Conservation (phyloP, 164 flowering plant species). For the Vitis riparia region DNA sequence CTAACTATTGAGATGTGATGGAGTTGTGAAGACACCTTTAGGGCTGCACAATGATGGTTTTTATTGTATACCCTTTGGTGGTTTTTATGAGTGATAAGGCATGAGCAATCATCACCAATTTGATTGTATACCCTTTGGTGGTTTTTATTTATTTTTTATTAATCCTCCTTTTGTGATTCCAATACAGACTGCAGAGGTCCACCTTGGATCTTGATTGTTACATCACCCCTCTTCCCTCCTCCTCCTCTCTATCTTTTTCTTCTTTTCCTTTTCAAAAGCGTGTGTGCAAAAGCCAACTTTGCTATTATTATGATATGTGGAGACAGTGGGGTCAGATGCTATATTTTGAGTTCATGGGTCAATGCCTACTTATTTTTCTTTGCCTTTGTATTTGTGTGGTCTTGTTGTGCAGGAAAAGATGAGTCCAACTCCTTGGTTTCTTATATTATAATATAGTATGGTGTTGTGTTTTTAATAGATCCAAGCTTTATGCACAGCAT, state of each 20-base stretch:
- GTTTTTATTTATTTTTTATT: background rate
- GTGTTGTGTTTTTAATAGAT: too few relatives aligned
- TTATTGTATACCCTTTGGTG: too few relatives aligned
- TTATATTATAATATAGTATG: too few relatives aligned
- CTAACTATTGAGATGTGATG: too few relatives aligned
- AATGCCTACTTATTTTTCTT: too few relatives aligned
- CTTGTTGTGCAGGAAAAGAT: too few relatives aligned
- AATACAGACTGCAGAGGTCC: constrained; percentile 10
- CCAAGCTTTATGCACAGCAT: too few relatives aligned
- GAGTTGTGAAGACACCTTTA: too few relatives aligned
- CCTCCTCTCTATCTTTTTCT: background rate
- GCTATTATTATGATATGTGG: background rate
- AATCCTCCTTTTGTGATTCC: constrained; percentile 20
- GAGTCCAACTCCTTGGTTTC: too few relatives aligned
- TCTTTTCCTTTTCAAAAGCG: background rate
- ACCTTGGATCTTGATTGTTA: constrained; percentile 10
- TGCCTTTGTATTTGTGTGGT: too few relatives aligned
- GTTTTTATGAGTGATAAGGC: background rate
- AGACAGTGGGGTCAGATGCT: background rate
- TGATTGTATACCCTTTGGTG: constrained; percentile 15
- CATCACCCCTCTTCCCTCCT: background rate
- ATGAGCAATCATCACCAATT: constrained; percentile 27
- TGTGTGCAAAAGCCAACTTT: background rate
- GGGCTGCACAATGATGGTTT: too few relatives aligned
- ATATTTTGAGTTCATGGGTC: constrained; percentile 1